Evolutionary conservation across 1,284 basidiomycete genomes (phyloP).

Genomic region (Stygiomarasmius scandens): DNA sequence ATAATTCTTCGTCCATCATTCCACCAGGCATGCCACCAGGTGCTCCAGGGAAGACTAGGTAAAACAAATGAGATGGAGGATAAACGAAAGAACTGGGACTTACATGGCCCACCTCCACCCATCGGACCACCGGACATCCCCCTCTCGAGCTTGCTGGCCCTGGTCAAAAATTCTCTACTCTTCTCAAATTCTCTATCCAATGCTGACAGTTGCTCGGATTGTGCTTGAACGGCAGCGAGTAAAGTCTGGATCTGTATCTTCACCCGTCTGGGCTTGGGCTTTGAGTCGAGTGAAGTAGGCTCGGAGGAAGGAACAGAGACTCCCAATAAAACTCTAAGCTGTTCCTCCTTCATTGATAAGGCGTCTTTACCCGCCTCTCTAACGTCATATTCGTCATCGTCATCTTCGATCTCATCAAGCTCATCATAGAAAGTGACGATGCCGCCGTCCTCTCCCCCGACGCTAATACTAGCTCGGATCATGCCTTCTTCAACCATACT

Average conservation of each 20-base stretch:
- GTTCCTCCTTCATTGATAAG: neutral
- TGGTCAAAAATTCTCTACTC: conserved; percentile 68
- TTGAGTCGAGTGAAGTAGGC: neutral
- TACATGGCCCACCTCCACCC: neutral
- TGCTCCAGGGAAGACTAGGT: neutral
- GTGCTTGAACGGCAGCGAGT: conserved; percentile 48
- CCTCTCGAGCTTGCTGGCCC: conserved; percentile 42
- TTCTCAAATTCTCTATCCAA: conserved; percentile 61
- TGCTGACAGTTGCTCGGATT: conserved; percentile 49
- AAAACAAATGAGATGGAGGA: neutral
- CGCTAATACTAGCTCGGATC: conserved; percentile 64
- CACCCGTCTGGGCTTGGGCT: neutral
- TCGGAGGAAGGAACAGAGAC: neutral
- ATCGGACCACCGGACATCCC: neutral
- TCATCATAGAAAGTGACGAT: conserved; percentile 75
- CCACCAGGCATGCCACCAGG: neutral
- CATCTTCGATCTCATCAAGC: conserved; percentile 60
- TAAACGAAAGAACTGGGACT: neutral
- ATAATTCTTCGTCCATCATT: neutral
- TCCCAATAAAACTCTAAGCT: conserved; percentile 5
- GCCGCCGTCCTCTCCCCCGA: conserved; percentile 41
- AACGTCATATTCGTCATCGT: conserved; percentile 68
- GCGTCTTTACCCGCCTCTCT: conserved; percentile 28
- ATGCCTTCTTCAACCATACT: conserved; percentile 77
- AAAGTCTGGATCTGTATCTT: neutral